Conservation (phyloP, 345 rosid genomes). For the Gossypium raimondii region DNA sequence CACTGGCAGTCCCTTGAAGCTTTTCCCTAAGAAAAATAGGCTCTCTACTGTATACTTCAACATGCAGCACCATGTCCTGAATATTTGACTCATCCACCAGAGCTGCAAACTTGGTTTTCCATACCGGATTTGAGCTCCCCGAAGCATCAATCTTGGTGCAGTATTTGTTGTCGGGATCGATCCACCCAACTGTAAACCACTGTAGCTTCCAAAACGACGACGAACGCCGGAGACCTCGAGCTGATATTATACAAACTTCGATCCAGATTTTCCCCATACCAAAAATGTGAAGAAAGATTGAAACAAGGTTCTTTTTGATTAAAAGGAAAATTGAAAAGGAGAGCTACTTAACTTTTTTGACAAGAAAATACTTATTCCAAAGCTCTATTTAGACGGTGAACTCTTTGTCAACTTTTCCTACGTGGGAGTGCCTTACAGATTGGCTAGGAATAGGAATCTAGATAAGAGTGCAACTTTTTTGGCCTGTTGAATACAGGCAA, state of each 20-base stretch:
- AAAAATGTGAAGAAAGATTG: conserved; percentile 10
- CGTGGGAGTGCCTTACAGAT: conserved; percentile 25
- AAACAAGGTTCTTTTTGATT: conserved; percentile 7
- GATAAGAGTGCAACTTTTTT: background rate
- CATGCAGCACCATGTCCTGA: conserved; percentile 46
- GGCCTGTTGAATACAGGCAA: background rate
- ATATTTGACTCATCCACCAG: conserved; percentile 45
- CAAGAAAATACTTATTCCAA: conserved; percentile 7
- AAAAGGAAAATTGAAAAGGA: background rate
- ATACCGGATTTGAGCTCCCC: conserved; percentile 60
- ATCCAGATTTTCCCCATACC: conserved; percentile 65
- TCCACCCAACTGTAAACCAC: conserved; percentile 95
- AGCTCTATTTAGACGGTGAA: conserved; percentile 9
- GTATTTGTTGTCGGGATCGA: conserved; percentile 76
- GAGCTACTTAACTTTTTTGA: conserved; percentile 28
- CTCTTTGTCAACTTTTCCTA: conserved; percentile 18
- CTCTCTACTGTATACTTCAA: conserved; percentile 78
- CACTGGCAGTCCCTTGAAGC: conserved; percentile 67
- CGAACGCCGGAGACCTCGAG: conserved; percentile 62
- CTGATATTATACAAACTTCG: conserved; percentile 73
- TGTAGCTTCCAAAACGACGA: conserved; percentile 77
- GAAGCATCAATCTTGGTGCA: conserved; percentile 73
- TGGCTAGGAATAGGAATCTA: conserved; percentile 31
- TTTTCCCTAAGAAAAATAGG: conserved; percentile 79
- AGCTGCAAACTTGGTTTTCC: conserved; percentile 78